Evolutionary conservation across 108 stramenopile species (phyloP).

Genomic region (Skeletonema menzelii): DNA sequence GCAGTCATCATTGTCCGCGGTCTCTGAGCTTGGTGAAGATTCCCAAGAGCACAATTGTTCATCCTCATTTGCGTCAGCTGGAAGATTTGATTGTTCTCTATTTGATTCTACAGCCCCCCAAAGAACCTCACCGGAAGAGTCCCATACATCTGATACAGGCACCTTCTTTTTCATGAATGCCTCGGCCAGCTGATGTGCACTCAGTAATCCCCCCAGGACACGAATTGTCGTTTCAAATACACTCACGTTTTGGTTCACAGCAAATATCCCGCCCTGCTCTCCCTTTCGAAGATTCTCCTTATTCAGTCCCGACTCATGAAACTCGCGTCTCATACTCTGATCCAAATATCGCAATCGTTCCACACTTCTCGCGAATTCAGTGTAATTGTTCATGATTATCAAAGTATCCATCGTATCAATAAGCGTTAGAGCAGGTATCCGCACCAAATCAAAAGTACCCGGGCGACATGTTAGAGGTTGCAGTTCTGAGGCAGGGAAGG

Average conservation of each 20-base stretch:
- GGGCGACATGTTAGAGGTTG: conserved; percentile 77
- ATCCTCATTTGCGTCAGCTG: conserved; percentile 11
- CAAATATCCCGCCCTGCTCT: conserved; percentile 63
- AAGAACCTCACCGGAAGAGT: conserved; percentile 38
- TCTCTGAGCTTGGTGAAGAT: conserved; percentile 3
- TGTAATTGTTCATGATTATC: conserved; percentile 79
- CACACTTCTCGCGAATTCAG: conserved; percentile 90
- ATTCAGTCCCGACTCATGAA: conserved; percentile 1
- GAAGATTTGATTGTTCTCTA: neutral
- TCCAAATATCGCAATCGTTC: conserved; percentile 74
- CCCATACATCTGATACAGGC: conserved; percentile 49
- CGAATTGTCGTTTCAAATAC: conserved; percentile 96
- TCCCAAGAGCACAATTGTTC: conserved; percentile 6
- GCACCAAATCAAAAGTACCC: conserved; percentile 80
- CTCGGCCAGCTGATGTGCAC: conserved; percentile 83
- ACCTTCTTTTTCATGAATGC: conserved; percentile 53
- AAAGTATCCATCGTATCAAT: conserved; percentile 93
- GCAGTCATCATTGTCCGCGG: neutral
- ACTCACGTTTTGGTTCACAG: conserved; percentile 80
- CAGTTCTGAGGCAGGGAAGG: conserved; percentile 88
- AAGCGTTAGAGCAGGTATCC: conserved; percentile 82
- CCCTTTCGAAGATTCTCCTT: conserved; percentile 11
- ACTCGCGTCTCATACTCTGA: conserved; percentile 31
- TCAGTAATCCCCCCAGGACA: conserved; percentile 89
- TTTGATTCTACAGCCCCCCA: conserved; percentile 19